Conservation (phyloP, 805 yeast species). For the Blastobotrys attinorum region DNA sequence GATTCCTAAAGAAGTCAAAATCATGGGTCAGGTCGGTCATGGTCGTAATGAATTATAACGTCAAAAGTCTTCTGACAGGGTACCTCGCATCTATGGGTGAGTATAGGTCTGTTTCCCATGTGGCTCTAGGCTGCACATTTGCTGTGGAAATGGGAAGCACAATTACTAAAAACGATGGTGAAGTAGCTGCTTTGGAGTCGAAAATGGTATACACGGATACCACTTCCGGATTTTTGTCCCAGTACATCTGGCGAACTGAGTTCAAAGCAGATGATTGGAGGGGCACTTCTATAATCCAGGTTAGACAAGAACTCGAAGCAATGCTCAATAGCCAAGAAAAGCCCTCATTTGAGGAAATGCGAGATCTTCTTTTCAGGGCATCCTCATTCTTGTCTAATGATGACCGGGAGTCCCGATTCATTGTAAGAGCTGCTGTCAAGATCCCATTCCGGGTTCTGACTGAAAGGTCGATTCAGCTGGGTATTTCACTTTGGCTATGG, state of each 20-base stretch:
- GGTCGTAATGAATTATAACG: constrained; percentile 56
- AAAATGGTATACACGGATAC: constrained; percentile 39
- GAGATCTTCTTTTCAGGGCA: constrained; percentile 29
- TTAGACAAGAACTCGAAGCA: constrained; percentile 5
- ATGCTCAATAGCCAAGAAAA: constrained; percentile 17
- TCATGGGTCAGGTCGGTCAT: constrained; percentile 61
- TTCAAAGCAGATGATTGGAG: constrained; percentile 15
- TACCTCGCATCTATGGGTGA: constrained; percentile 51
- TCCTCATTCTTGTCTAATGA: constrained; percentile 27
- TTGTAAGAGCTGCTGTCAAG: constrained; percentile 23
- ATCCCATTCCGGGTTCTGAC: constrained; percentile 68
- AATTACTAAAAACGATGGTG: constrained; percentile 59
- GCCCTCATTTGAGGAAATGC: constrained; percentile 20
- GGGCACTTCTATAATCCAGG: too few relatives aligned
- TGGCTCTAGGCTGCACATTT: constrained; percentile 79
- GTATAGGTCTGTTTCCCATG: constrained; percentile 32
- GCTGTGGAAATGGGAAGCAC: constrained; percentile 84
- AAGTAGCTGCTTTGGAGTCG: constrained; percentile 41
- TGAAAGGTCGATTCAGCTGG: constrained; percentile 49
- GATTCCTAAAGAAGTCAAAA: constrained; percentile 50
- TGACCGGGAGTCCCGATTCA: constrained; percentile 9
- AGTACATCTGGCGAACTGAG: constrained; percentile 62
- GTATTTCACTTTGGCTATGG: constrained; percentile 74
- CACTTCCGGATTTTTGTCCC: constrained; percentile 66
- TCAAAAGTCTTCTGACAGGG: constrained; percentile 69